Conservation (phyloP, 2,329 filamentous ascomycete genomes). For the Incumbomyces lentus region DNA sequence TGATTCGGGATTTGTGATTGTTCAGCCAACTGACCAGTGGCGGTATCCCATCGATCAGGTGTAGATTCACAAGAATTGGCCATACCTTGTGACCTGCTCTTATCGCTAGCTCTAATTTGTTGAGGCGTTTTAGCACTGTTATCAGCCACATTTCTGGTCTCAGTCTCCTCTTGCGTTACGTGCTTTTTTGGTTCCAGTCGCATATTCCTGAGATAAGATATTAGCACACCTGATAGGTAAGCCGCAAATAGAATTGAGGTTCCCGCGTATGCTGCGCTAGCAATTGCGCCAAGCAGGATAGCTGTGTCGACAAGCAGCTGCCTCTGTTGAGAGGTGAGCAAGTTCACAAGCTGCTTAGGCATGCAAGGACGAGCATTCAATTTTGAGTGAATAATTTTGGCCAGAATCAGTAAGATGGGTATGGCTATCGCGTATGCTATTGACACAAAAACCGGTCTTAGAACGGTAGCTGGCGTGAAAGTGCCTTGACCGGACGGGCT, state of each 20-base stretch:
- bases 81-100: too few relatives aligned
- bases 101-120: too few relatives aligned
- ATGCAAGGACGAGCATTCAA: too few relatives aligned
- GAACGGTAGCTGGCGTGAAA: conserved; percentile 33
- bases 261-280: conserved; percentile 43
- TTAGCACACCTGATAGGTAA: conserved; percentile 44
- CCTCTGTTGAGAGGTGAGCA: neutral
- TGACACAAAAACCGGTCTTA: conserved; percentile 44
- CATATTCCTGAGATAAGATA: conserved; percentile 32
- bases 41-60: too few relatives aligned
- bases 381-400: neutral
- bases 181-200: neutral
- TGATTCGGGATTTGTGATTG: too few relatives aligned
- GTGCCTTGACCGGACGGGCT: conserved; percentile 28
- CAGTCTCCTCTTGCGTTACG: neutral
- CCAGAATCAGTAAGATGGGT: conserved; percentile 20
- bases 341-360: too few relatives aligned
- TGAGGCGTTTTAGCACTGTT: too few relatives aligned
- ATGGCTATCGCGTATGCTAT: conserved; percentile 25
- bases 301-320: conserved; percentile 33
- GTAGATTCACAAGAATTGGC: too few relatives aligned
- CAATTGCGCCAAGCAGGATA: conserved; percentile 37
- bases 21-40: too few relatives aligned
- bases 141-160: too few relatives aligned
- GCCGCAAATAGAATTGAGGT: conserved; percentile 48